Evolutionary conservation across 129 eudicot genomes (phyloP).

Genomic region (Heracleum sosnowskyi): DNA sequence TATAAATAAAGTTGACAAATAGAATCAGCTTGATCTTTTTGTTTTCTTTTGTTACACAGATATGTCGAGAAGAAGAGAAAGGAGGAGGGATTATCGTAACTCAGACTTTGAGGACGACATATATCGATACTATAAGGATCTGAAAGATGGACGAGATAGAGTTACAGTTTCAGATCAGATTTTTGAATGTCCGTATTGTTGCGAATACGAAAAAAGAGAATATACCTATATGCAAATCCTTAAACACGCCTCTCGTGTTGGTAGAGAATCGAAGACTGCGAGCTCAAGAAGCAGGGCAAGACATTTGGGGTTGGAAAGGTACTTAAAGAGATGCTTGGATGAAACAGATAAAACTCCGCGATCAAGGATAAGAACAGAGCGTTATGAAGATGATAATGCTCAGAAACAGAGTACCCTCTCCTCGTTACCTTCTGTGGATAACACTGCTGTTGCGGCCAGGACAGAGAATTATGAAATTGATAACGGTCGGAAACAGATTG

Average conservation of each 20-base stretch:
- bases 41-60: slow-evolving; percentile 13
- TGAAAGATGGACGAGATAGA: slow-evolving; percentile 26
- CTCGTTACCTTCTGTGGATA: neutral
- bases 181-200: slow-evolving; percentile 53
- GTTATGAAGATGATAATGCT: neutral
- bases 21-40: neutral
- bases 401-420: neutral
- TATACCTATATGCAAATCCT: slow-evolving; percentile 32
- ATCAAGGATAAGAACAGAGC: slow-evolving; percentile 5
- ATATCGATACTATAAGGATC: slow-evolving; percentile 32
- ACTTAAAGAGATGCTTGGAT: slow-evolving; percentile 30
- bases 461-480: neutral
- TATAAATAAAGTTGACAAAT: neutral
- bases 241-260: slow-evolving; percentile 50
- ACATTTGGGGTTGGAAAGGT: slow-evolving; percentile 45
- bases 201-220: slow-evolving; percentile 24
- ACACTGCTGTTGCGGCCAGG: neutral
- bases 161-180: slow-evolving; percentile 22
- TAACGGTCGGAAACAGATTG: neutral
- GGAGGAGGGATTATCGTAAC: slow-evolving; percentile 17
- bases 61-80: slow-evolving; percentile 36
- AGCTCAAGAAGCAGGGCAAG: slow-evolving; percentile 40
- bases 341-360: slow-evolving; percentile 2
- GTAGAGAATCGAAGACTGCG: slow-evolving; percentile 38
- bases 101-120: slow-evolving; percentile 36